Base-by-base conservation (phyloP, 2,329 filamentous ascomycete species). In the Aspergillus glaucus region DNA sequence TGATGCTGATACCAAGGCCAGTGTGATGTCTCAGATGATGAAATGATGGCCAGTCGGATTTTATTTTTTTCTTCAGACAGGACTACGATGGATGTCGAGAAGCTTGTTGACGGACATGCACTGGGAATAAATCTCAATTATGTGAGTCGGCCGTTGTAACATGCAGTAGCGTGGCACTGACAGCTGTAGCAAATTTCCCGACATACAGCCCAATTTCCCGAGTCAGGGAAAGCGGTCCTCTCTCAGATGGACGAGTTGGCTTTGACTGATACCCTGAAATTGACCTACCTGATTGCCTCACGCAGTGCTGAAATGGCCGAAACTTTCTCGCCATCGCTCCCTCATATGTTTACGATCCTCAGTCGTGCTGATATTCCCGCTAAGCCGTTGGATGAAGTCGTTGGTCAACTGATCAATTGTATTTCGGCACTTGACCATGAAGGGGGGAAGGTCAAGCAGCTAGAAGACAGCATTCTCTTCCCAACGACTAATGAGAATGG, bases 261-360 rank as follows among this genome's bases (percentile, higher is more conserved):
- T 0, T 76, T 97, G 34, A 78, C 77, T 7, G 92, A 97, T 67
- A 92, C 87, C 0, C 73, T 93, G 44, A 96, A 95, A 62, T 77
- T 97, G 37, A 72, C 95, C 45, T 97, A 94, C 76, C 96, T 96
- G 67, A 76, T 95, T 46, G 87, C 86, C 1, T 84, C 91, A 59
- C 83, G 84, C 60, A 86, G 85, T 60, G 81, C 83, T 3, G 76
- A 84, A 39, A 76, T 85, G 22, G 69, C 73, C 4, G 65, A 74
- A 0, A 70, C 75, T 0, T 94, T 96, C 62, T 81, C 81, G 1
- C 72, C 79, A 19, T 82, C 85, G 2, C 78, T 94, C 39, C 78
- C 83, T 9, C 77, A 82, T 50, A 80, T 97, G 24, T 74, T 91
- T 49, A 79, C 80, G 41, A 79, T 96, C 15, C 74, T 97, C 14